A percentile compares a stretch with the other conserved stretches of the same genome.
Evolutionary conservation across 176 grass and related monocot species (phyloP).

Genomic region (Paspalum notatum): DNA sequence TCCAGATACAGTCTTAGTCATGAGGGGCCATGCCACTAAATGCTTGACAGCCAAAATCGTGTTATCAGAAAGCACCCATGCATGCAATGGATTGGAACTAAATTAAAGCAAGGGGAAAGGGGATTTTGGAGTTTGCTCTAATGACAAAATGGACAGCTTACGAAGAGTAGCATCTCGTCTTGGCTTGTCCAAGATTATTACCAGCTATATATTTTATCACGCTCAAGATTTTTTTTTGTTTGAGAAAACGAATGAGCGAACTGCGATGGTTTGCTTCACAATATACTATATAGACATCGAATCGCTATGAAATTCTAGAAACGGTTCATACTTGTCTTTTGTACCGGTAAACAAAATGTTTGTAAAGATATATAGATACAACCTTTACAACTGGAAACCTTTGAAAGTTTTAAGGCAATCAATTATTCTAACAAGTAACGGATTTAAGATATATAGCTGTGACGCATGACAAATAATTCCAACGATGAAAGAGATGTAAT

Average conservation of each 20-base stretch:
- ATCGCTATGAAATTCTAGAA: neutral
- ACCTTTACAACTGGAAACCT: too few species aligned
- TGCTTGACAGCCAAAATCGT: constrained; percentile 49
- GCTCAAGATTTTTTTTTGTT: neutral
- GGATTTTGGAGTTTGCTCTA: constrained; percentile 27
- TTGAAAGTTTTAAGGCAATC: too few species aligned
- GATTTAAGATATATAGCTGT: neutral
- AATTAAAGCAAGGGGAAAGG: neutral
- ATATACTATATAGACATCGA: neutral
- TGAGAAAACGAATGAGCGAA: neutral
- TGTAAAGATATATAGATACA: too few species aligned
- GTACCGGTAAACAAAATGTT: too few species aligned
- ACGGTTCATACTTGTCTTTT: too few species aligned
- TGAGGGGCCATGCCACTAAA: constrained; percentile 44
- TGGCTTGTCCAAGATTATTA: constrained; percentile 35
- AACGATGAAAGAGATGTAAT: neutral
- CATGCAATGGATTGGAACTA: neutral
- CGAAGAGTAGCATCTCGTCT: constrained; percentile 5
- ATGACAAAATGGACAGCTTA: constrained; percentile 36
- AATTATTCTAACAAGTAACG: accelerated
- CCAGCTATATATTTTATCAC: constrained; percentile 18
- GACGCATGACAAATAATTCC: neutral
- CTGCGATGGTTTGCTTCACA: neutral
- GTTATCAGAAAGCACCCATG: constrained; percentile 1
- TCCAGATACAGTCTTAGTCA: constrained; percentile 37